phyloP scores from a whole-genome alignment of 2,329 filamentous ascomycete species.

The Colletotrichum endophyticum region DNA sequence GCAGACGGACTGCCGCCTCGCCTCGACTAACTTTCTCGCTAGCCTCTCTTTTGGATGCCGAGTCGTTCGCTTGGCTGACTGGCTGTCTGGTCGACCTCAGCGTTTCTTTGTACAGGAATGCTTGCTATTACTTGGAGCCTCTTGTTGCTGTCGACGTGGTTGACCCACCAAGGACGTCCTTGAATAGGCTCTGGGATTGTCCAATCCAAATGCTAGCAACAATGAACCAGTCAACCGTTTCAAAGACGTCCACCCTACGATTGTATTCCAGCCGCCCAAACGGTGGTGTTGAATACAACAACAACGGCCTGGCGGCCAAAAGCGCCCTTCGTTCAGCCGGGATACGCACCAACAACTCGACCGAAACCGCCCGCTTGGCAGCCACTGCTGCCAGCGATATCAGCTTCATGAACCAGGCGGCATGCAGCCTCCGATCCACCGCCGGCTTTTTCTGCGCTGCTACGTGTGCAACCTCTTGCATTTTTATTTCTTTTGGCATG shows the following conservation, averaged over 20 bases:
- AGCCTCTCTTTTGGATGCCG: neutral
- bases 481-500: neutral
- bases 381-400: neutral
- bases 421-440: neutral
- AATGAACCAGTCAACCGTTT: neutral
- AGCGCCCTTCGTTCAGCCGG: neutral
- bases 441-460: neutral
- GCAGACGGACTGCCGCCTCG: constrained; percentile 6
- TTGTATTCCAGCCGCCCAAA: neutral
- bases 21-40: constrained; percentile 1
- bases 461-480: neutral
- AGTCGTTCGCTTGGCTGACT: neutral
- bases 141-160: neutral
- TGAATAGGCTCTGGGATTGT: neutral
- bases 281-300: neutral
- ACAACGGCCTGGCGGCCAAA: neutral
- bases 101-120: constrained; percentile 4
- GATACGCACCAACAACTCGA: neutral
- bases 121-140: neutral
- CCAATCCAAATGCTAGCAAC: neutral
- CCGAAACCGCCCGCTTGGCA: neutral
- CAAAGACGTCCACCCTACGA: neutral
- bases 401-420: neutral
- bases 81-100: neutral
- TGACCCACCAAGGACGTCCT: neutral